Evolutionary conservation across 805 yeast species (phyloP), one percentile per base, ranked within the genome.

Genomic region (Candida railenensis): DNA sequence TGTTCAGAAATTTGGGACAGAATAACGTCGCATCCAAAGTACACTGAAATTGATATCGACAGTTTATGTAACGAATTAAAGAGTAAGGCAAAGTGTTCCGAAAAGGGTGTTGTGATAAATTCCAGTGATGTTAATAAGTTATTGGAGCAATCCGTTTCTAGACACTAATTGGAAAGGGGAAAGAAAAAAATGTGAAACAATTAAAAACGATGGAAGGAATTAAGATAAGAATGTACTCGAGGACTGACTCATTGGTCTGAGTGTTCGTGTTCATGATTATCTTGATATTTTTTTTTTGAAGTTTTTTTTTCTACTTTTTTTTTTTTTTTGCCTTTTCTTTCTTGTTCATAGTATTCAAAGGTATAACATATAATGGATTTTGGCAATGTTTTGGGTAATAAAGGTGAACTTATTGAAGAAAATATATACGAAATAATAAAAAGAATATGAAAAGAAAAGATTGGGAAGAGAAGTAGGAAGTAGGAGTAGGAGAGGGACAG

Each of bases 1-100:
- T 94, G 99, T 66, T 81, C 96, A 0, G 97, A 90, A 55, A 85
- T 92, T 14, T 94, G 99, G 99, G 98, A 92, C 65, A 79, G 98
- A 59, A 86, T 94, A 34, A 87, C 97, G 1, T 67, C 94, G 19
- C 98, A 94, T 73, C 98, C 99, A 30, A 82, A 86, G 61, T 94
- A 91, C 65, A 82, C 94, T 3, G 97, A 91, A 49, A 75, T 94
- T 44, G 99, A 94, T 65, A 91, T 94, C 53, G 97, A 92, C 61
- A 95, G 96, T 2, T 77, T 94, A 62, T 94, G 99, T 76, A 62
- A 71, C 38, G 99, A 94, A 69, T 76, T 94, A 61, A 87, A 92
- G 67, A 67, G 83, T 34, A 94, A 92, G 76, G 99, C 98, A 9
- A 90, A 89, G 67, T 94, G 99, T 71, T 85, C 96, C 12, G 97